Base-by-base conservation (phyloP, 192 early-diverging fungal species). In the Mortierella hygrophila region DNA sequence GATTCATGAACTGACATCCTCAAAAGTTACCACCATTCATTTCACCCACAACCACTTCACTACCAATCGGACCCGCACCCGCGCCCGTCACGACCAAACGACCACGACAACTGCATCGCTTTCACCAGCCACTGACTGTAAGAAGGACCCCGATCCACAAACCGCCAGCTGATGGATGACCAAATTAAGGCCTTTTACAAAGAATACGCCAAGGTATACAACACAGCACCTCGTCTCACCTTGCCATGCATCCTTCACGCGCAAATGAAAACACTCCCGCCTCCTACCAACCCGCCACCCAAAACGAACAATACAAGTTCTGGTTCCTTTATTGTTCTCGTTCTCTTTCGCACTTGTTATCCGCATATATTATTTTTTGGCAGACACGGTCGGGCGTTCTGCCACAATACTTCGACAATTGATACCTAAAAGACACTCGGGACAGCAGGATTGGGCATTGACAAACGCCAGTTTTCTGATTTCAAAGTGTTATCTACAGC, bases 161-260 rank as follows among this genome's bases (percentile, higher is more conserved):
- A 44, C 74, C 75, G 15, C 75, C 76, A 47, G 54, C 42, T 70
- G 37, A 80, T 75, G 70, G 75, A 86, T 71, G 84, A 81, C 35
- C 75, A 77, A 46, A 80, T 86, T 70, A 74, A 86, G n/a, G 83
- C 78, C 26, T 86, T 86, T 40, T 80, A 75, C 37, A 75, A 74
- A 38, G 79, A 86, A 55, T 86, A 81, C 57, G 84, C 84, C 32
- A 80, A 86, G 72, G 84, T 86, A 86, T 26, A 40, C 9, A 8
- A 20, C 10, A 32, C 44, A n/a, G 6, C 46, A 37, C 32, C 37
- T 57, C 54, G 16, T 65, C 16, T 68, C 37, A 57, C 26, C 32
- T 15, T 1, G 44, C 11, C 55, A 35, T 46, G 26, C 21, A 16
- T 15, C 37, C 18, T 20, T 26, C 57, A 18, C 65, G 44, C 75